Evolutionary conservation across 805 yeast species (phyloP).

Genomic region (Wickerhamomyces strasburgensis): DNA sequence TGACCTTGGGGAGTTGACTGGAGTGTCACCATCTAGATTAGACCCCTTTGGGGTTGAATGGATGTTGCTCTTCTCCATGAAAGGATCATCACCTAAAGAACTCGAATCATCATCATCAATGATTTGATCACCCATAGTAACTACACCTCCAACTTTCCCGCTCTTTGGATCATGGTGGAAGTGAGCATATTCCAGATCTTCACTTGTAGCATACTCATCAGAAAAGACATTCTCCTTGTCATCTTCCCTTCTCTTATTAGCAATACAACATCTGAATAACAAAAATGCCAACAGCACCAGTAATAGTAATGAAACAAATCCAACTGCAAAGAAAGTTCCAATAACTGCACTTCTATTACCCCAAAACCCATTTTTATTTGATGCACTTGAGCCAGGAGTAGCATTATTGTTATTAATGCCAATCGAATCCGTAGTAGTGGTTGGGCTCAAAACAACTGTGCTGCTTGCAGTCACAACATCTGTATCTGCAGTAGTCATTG

Average conservation of each 20-base stretch:
- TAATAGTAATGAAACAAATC: background rate
- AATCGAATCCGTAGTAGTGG: conserved; percentile 11
- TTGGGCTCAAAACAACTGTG: too few relatives aligned
- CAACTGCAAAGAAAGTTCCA: background rate
- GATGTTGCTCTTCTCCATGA: background rate
- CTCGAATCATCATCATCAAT: background rate
- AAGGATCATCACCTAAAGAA: background rate
- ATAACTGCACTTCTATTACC: background rate
- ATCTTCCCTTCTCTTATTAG: too few relatives aligned
- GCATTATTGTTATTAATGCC: conserved; percentile 8
- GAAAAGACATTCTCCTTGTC: background rate
- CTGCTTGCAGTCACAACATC: conserved; percentile 8
- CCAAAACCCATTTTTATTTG: background rate
- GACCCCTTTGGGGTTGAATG: background rate
- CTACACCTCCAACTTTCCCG: background rate
- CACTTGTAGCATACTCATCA: background rate
- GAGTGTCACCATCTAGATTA: background rate
- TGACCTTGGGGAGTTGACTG: background rate
- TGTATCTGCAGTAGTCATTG: conserved; percentile 10
- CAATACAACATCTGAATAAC: background rate
- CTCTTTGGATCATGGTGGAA: background rate
- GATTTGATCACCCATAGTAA: background rate
- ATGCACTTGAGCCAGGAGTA: background rate
- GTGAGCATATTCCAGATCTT: background rate
- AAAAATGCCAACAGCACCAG: background rate